These are phyloP conservation scores for Tolypocladium inflatum DNA, from an alignment of 2,329 filamentous ascomycete genomes.

Conservation along the genomic window DNA sequence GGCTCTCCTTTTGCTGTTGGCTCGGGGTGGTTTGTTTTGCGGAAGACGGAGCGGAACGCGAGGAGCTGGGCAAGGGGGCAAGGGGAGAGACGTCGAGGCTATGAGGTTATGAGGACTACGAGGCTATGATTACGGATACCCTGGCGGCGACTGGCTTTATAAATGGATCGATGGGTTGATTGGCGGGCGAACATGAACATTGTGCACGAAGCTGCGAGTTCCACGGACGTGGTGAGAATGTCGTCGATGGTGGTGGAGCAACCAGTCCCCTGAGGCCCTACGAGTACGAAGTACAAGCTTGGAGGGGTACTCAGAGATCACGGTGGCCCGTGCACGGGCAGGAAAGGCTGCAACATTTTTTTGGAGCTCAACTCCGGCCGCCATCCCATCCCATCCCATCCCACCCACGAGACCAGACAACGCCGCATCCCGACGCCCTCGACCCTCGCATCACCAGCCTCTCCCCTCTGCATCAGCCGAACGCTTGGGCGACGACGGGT, in stretches of 20 bases:
- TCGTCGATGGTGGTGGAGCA: background rate
- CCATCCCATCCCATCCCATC: background rate
- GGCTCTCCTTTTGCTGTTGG: background rate
- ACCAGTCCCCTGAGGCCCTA: background rate
- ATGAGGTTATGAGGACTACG: background rate
- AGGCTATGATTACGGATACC: background rate
- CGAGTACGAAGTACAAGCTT: too few relatives aligned
- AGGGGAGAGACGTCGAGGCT: background rate
- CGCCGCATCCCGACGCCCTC: background rate
- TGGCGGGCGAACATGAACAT: too few relatives aligned
- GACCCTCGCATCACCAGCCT: background rate
- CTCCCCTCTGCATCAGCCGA: background rate
- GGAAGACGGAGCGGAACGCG: background rate
- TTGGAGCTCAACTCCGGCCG: slow-evolving; percentile 16
- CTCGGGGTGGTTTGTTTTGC: background rate
- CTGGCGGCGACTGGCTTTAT: background rate
- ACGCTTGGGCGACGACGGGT: slow-evolving; percentile 17
- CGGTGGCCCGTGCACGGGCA: slow-evolving; percentile 4
- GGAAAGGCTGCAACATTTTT: slow-evolving; percentile 40
- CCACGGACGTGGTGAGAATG: background rate
- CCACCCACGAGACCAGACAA: background rate
- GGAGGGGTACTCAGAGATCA: background rate
- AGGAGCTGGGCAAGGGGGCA: background rate
- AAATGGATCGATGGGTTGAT: background rate
- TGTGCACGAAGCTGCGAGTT: background rate